Percentiles rank a stretch among this genome's conserved stretches.
Conservation (phyloP, 345 rosid genomes). For the Eucalyptus viminalis region DNA sequence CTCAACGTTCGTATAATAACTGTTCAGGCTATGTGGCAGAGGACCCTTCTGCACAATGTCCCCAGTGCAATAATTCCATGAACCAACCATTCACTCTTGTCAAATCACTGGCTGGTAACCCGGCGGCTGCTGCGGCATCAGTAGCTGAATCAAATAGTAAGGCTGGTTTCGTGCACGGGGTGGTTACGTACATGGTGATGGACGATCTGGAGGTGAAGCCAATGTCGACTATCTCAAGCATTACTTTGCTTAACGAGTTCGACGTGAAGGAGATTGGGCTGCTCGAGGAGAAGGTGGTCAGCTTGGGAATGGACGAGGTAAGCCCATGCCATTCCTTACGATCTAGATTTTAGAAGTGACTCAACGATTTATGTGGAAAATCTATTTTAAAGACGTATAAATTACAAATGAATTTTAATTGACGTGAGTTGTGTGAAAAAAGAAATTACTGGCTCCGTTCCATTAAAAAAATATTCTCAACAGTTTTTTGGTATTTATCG, state of each 20-base stretch:
- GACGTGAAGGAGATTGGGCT: not conserved
- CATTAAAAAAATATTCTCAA: no score
- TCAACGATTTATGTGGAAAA: not conserved
- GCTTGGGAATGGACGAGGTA: not conserved
- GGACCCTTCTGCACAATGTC: no score
- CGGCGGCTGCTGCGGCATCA: not conserved
- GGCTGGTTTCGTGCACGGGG: not conserved
- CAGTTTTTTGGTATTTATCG: not conserved
- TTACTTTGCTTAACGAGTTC: not conserved
- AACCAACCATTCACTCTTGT: fast-evolving
- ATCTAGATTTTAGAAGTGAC: not conserved
- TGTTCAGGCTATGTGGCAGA: no score
- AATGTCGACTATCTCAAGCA: not conserved
- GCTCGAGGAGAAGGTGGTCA: not conserved
- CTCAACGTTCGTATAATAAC: no score
- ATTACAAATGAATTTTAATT: not conserved
- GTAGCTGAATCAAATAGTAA: not conserved
- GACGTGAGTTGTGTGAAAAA: no score
- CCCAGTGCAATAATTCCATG: no score
- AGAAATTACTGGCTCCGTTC: no score
- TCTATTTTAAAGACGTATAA: not conserved
- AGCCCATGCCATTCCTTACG: not conserved
- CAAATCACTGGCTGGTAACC: not conserved
- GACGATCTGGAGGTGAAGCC: not conserved
- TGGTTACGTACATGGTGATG: not conserved